Base-by-base conservation (phyloP, 1,139 yeast species). In the Kodamaea sp. region DNA sequence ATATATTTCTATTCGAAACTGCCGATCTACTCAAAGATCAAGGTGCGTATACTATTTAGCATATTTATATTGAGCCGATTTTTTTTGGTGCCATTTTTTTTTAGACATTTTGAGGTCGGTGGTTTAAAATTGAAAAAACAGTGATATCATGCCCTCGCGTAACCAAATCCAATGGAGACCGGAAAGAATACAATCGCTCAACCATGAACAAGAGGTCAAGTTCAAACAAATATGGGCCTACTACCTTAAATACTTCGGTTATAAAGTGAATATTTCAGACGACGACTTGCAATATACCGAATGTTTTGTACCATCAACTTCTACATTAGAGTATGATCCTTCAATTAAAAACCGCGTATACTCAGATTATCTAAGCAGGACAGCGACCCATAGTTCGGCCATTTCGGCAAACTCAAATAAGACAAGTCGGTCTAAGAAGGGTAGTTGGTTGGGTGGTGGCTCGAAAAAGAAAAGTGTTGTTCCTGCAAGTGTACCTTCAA, bases 221-320 rank as follows among this genome's bases (percentile, higher is more conserved):
- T 70, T 88, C 50, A 87, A 87, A 61, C 90, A 85, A 54, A 71
- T 81, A 36, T 84, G 94, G 92, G 79, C 84, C 30, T 75, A 79
- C 45, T 54, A 83, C 34, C 63, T 86, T 44, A 75, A 74, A 41
- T 77, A 70, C 40, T 73, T 80, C 67, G 92, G 88, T 2, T 70
- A 79, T 39, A 72, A 74, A 2, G 70, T 81, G 8, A 62, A 62
- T 28, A 58, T 75, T 26, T 58, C 64, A n/a, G 44, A 43, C 9
- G 59, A 54, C 2, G 75, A 70, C 40, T 40, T 70, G 29, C 47
- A 48, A 9, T 65, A 49, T 42, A 54, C 54, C 31, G 69, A 65
- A 38, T 60, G 70, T 36, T 70, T 52, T 44, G 63, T 70, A 25
- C 56, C 68, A 8, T 67, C 73, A 6, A 49, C 58, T 1, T 44